phyloP scores from a whole-genome alignment of 2,329 filamentous ascomycete genomes.

The Fusarium pseudocircinatum region DNA sequence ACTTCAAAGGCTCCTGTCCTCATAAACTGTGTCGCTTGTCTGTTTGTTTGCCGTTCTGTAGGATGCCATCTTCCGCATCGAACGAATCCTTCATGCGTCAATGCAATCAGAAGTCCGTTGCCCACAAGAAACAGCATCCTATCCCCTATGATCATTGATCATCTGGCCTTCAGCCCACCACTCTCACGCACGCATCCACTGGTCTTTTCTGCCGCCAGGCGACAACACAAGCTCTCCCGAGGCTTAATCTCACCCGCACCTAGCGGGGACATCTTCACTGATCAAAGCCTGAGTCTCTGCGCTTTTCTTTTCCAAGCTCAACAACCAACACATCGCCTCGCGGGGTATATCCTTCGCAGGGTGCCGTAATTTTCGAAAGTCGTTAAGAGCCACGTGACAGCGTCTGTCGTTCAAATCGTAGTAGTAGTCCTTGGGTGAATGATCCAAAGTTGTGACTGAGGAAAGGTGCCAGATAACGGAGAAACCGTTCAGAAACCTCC shows the following conservation, averaged over 20 bases:
- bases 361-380: conserved; percentile 50
- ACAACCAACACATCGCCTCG: conserved; percentile 51
- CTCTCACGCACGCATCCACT: conserved; percentile 46
- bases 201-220: conserved; percentile 38
- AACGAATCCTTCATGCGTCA: conserved; percentile 4
- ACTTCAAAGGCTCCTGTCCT: conserved; percentile 21
- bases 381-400: conserved; percentile 51
- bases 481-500: conserved; percentile 40
- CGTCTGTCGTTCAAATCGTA: conserved; percentile 49
- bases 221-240: conserved; percentile 41
- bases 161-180: conserved; percentile 48
- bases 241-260: conserved; percentile 35
- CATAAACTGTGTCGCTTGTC: background rate
- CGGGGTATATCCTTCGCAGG: conserved; percentile 55
- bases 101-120: conserved; percentile 4
- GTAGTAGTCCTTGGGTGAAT: conserved; percentile 47
- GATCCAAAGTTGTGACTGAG: conserved; percentile 47
- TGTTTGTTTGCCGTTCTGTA: conserved; percentile 37
- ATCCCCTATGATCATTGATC: conserved; percentile 40
- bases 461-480: conserved; percentile 42
- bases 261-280: conserved; percentile 31
- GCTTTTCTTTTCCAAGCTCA: conserved; percentile 47
- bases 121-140: conserved; percentile 40
- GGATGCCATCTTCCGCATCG: conserved; percentile 28
- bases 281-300: conserved; percentile 43